Evolutionary conservation across 1,139 yeast genomes (phyloP).

Genomic region (Trichomonascaceae sp.): DNA sequence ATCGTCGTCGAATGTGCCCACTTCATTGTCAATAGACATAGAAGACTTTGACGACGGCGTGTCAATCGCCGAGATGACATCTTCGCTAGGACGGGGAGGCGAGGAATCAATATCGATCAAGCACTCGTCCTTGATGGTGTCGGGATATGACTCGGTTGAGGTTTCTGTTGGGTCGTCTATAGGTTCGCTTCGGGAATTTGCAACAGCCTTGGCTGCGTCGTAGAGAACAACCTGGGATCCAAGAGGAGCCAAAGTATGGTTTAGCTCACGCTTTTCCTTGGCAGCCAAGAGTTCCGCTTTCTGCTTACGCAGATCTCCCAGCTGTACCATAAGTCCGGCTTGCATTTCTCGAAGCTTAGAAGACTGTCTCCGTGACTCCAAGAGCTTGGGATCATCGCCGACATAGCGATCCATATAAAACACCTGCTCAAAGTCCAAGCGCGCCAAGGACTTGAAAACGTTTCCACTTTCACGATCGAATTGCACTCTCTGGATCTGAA

Average conservation of each 20-base stretch:
- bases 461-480: constrained; percentile 62
- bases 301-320: constrained; percentile 15
- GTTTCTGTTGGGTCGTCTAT: too few species aligned
- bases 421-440: constrained; percentile 64
- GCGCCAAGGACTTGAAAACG: constrained; percentile 74
- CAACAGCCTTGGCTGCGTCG: not conserved
- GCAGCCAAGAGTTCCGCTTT: constrained; percentile 30
- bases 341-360: constrained; percentile 38
- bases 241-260: constrained; percentile 14
- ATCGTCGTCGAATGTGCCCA: constrained; percentile 44
- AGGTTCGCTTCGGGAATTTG: too few species aligned
- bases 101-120: not conserved
- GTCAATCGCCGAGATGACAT: not conserved
- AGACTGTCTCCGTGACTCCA: constrained; percentile 44
- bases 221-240: constrained; percentile 21
- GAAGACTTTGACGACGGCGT: not conserved
- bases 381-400: constrained; percentile 47
- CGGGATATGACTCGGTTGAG: not conserved
- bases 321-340: not conserved
- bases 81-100: not conserved
- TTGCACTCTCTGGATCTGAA: constrained; percentile 88
- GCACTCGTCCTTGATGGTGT: not conserved
- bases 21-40: too few species aligned
- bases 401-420: constrained; percentile 80
- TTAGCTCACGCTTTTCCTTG: constrained; percentile 4